Percentiles rank a stretch among this genome's conserved stretches.
phyloP scores from a whole-genome alignment of 495 filamentous ascomycete genomes.

The Mycothermus thermophilus region DNA sequence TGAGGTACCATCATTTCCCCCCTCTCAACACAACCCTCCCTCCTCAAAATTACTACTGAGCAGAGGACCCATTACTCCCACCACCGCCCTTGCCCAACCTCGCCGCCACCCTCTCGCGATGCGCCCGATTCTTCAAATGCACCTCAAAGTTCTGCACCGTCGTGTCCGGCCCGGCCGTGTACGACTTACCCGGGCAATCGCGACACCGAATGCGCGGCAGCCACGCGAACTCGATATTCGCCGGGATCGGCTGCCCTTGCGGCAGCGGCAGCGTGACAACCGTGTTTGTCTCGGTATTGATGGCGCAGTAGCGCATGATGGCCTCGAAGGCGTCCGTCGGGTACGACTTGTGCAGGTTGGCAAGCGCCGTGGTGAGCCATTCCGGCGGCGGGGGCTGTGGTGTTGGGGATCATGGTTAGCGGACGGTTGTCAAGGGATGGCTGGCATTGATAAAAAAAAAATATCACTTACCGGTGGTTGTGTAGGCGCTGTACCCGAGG shows the following conservation, averaged over 20 bases:
- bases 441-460: neutral
- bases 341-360: slow-evolving; percentile 47
- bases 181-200: slow-evolving; percentile 87
- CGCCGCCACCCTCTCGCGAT: slow-evolving; percentile 53
- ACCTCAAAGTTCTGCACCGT: slow-evolving; percentile 84
- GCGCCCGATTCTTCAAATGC: slow-evolving; percentile 66
- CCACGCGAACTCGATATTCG: slow-evolving; percentile 54
- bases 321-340: slow-evolving; percentile 71
- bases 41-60: no score
- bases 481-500: slow-evolving; percentile 36
- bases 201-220: slow-evolving; percentile 76
- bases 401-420: slow-evolving; percentile 1
- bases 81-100: slow-evolving; percentile 4
- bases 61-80: no score
- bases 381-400: slow-evolving; percentile 58
- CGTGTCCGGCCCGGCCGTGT: slow-evolving; percentile 70
- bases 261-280: slow-evolving; percentile 36
- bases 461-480: slow-evolving; percentile 40
- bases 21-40: no score
- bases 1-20: no score
- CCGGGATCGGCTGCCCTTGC: slow-evolving; percentile 32
- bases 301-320: slow-evolving; percentile 70
- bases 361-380: slow-evolving; percentile 61
- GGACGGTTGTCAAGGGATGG: slow-evolving; percentile 1
- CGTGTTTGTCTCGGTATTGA: slow-evolving; percentile 50